Conservation (phyloP, 768 basidiomycete genomes). For the Royoungia palumana region DNA sequence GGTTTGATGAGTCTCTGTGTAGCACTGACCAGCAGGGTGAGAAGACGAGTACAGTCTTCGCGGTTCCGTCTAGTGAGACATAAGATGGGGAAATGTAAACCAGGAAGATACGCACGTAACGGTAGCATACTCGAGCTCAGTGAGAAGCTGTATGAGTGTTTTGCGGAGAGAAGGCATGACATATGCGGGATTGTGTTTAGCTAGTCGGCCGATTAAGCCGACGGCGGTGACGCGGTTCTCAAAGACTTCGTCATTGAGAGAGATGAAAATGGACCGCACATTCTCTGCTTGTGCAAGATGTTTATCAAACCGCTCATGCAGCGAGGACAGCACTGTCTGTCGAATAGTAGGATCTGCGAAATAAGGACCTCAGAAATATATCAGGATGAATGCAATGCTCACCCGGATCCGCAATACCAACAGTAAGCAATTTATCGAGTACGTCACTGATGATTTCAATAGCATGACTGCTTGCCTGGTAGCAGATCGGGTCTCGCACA, state of each 20-base stretch:
- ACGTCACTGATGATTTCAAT: constrained; percentile 98
- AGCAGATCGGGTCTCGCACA: constrained; percentile 92
- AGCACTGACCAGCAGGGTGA: constrained; percentile 86
- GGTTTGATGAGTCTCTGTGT: constrained; percentile 94
- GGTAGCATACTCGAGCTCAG: constrained; percentile 94
- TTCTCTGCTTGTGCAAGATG: constrained; percentile 98
- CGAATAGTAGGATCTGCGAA: constrained; percentile 68
- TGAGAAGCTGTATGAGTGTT: constrained; percentile 91
- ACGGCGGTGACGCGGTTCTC: constrained; percentile 92
- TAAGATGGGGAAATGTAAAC: neutral
- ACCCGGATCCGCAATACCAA: constrained; percentile 97
- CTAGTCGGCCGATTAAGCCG: constrained; percentile 85
- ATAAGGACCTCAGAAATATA: constrained; percentile 1
- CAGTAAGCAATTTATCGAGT: constrained; percentile 92
- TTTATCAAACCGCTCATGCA: constrained; percentile 94
- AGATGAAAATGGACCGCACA: constrained; percentile 95
- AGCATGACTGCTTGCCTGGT: constrained; percentile 92
- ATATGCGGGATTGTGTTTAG: constrained; percentile 95
- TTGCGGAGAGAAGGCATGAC: constrained; percentile 97
- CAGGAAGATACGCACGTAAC: constrained; percentile 57
- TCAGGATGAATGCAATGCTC: constrained; percentile 4
- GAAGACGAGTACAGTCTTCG: constrained; percentile 88
- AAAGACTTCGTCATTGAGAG: constrained; percentile 95
- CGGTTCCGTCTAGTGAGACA: constrained; percentile 60
- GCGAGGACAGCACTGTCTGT: constrained; percentile 76